Conservation (phyloP, 176 grass and related monocot genomes). For the Zea mays region DNA sequence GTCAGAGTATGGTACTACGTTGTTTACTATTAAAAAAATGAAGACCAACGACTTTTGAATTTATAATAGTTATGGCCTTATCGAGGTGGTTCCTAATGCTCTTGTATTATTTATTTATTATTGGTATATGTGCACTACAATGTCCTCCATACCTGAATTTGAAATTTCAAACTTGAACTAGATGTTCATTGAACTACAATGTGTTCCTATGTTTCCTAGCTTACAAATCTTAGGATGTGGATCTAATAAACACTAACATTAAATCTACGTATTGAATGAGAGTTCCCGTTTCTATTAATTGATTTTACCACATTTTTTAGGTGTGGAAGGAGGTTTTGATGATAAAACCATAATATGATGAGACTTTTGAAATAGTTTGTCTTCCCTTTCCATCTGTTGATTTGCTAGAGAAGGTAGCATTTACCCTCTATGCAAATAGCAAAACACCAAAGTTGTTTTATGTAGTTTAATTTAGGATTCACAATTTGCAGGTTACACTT, state of each 20-base stretch:
- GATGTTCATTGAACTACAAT: background rate
- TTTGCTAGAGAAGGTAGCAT: conserved; percentile 83
- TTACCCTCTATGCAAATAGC: background rate
- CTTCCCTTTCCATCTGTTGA: conserved; percentile 94
- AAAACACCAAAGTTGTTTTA: conserved; percentile 6
- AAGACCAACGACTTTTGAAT: no score
- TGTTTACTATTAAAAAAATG: no score
- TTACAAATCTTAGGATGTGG: background rate
- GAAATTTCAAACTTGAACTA: no score
- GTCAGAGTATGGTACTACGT: no score
- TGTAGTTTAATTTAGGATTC: conserved; percentile 29
- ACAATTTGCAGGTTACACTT: conserved; percentile 67
- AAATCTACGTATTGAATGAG: background rate
- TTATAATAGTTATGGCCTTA: no score
- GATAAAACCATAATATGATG: conserved; percentile 86
- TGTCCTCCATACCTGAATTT: no score
- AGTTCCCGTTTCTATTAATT: background rate
- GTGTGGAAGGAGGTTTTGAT: conserved; percentile 85
- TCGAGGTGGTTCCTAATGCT: no score
- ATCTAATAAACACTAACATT: background rate
- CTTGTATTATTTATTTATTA: no score
- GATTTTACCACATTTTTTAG: conserved; percentile 45
- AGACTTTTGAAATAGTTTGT: conserved; percentile 65
- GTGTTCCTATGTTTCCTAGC: conserved; percentile 8
- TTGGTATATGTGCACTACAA: no score